Base-by-base conservation (phyloP, 176 grass and related monocot species). In the Oryza officinalis region DNA sequence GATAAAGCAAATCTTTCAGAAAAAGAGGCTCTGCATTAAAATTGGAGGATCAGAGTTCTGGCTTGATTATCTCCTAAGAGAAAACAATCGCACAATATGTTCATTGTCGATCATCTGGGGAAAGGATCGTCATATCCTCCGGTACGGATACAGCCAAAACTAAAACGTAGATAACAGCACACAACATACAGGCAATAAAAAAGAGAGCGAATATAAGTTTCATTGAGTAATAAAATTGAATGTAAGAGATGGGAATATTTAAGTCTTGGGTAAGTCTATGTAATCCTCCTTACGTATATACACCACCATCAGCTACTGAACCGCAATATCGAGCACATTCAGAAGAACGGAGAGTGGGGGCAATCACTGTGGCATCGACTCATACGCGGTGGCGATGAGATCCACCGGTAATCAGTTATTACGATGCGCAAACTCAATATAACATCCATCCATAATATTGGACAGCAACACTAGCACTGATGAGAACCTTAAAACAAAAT, bases 351-450 rank as follows among this genome's bases (percentile, higher is more conserved):
- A 5, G 6, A 69, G 60, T 28, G 33, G 46, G 61, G 44, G 27
- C 49, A 67, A 25, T 79, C 31, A 1, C 23, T 90, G 31, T 69
- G 10, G 68, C 79, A 86, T 83, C 46, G 76, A 71, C 10, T 73
- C 79, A 79, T 74, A 78, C 71, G 69, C 46, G 67, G 67, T 1
- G 23, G 79, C 59, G 0, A 86, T 78, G 83, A 89, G 65, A 89
- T 89, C 50, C 71, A 38, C 26, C 4, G 65, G 71, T 81, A 81
- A 81, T 85, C 87, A 89, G 87, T 85, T 86, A 38, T 18, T 82
- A 32, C 59, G 67, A 78, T 67, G 88, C 68, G 1, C 12, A 28
- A 57, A 17, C 23, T 13, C 31, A 40, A 10, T 27, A 3, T 57
- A 8, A 26, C 18, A 52, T 26, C 11, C 4, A 81, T 27, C 13